Evolutionary conservation across 1,139 yeast species (phyloP).

Genomic region (Debaryomyces coudertii): DNA sequence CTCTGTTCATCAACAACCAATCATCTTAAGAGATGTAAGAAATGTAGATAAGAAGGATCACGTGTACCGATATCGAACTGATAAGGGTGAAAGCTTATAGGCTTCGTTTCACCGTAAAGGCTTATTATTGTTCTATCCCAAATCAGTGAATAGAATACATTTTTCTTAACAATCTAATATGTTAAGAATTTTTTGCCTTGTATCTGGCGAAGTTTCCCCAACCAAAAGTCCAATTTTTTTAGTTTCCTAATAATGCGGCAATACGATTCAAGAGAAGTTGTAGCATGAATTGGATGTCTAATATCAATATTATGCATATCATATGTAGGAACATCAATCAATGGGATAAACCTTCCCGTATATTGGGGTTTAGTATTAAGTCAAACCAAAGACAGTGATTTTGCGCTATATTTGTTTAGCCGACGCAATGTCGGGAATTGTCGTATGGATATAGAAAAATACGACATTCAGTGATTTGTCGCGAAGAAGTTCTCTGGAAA

Average conservation of each 20-base stretch:
- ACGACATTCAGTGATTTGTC: slow-evolving; percentile 2
- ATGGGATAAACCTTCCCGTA: too few species aligned
- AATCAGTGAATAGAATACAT: background rate
- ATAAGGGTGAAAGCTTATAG: background rate
- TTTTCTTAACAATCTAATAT: background rate
- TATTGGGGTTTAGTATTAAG: too few species aligned
- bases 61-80: background rate
- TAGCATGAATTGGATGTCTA: too few species aligned
- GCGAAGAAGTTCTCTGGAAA: background rate
- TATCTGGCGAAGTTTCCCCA: background rate
- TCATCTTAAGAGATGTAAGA: background rate
- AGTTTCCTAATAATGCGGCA: too few species aligned
- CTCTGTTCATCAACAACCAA: background rate
- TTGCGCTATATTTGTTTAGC: too few species aligned
- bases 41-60: background rate
- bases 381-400: too few species aligned
- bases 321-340: too few species aligned
- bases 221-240: background rate
- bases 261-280: too few species aligned
- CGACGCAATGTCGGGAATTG: too few species aligned
- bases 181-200: background rate
- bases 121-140: background rate
- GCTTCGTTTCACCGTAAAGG: background rate
- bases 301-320: too few species aligned
- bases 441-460: background rate